Base-by-base conservation (phyloP, 306 rosid species). In the Quercus dentata region DNA sequence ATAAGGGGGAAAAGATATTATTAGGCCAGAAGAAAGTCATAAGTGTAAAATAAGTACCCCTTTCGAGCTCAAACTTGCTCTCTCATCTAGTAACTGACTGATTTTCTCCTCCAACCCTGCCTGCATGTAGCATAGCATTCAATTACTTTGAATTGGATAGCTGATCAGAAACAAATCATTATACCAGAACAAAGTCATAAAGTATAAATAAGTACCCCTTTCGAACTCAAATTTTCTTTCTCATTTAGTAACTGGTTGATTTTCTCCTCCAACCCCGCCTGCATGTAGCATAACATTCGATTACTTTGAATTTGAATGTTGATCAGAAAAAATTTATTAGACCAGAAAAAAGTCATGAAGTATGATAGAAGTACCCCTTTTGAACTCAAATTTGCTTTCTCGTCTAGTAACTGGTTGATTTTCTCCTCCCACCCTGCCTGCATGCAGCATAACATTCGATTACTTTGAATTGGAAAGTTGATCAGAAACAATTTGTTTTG, bases 341-440 rank as follows among this genome's bases (percentile, higher is more conserved):
- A 31, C 56, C 49, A 30, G 49, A 78, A 51, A 71, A 73, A 73
- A 74, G 74, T 51, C 58, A 78, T 55, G 33, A 9, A 82, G 70
- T 23, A 31, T 51, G 59, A 17, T 77, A 74, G 62, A 49, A 57
- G 80, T 80, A 89, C 92, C 87, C 33, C 82, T 81, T 82, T 81
- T 38, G 19, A 80, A 83, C 59, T 73, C 80, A 82, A 83, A 83
- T 59, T 83, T 73, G 35, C 72, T 17, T 88, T 88, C 55, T 86
- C 94, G 78, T 83, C 76, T 69, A 78, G 79, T 76, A 90, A 78
- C 74, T 72, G 85, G 74, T 78, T 83, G 38, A 74, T 84, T 74
- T 64, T 86, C 56, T 76, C 90, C 82, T 81, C 86, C 78, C 84
- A 81, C 20, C 80, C 85, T 86, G 64, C 86, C 97, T 92, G 84